Base-by-base conservation (phyloP, 805 yeast species). In the Teunomyces barrocoloradensis region DNA sequence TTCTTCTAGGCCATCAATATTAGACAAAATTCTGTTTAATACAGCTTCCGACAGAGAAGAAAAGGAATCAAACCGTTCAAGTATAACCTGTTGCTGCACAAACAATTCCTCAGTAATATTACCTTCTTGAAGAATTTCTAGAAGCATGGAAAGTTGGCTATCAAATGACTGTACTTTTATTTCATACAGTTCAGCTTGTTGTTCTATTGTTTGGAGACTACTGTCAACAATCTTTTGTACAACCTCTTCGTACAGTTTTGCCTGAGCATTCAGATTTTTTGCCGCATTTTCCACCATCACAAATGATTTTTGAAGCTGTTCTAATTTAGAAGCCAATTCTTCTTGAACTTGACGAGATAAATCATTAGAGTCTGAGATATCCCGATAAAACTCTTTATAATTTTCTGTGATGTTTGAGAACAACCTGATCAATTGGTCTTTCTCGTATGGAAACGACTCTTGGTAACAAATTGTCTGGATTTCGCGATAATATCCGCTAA, bases 401-500 rank as follows among this genome's bases (percentile, higher is more conserved):
- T 57, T 35, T 35, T 47, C 47, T 0, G 84, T 79, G 9, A 81
- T 70, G 49, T 80, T 79, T 12, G 70, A 42, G 53, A 77, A 81
- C 32, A 79, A 53, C 10, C 64, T 58, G 42, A 80, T 48, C 0
- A 81, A 68, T 46, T 76, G 80, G 29, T 77, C 79, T 52, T 79
- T 79, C 48, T 79, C 80, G 53, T 59, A 78, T 0, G 84, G 83
- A 1, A 77, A 51, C 0, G 80, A 67, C 41, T 78, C 75, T 47
- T 79, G 81, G 50, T 65, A 63, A 55, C 90, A 85, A 0, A 83
- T 65, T 2, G 72, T 69, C 2, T 78, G 69, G 3, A 84, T 65
- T 28, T 77, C 73, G 40, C 82, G 72, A 59, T 79, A 84, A 55
- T 84, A 78, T 0, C 89, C 89, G 51, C 82, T 82, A 57, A 77